Conservation (phyloP, 371 early-diverging fungal genomes). For the Gilbertella persicaria region DNA sequence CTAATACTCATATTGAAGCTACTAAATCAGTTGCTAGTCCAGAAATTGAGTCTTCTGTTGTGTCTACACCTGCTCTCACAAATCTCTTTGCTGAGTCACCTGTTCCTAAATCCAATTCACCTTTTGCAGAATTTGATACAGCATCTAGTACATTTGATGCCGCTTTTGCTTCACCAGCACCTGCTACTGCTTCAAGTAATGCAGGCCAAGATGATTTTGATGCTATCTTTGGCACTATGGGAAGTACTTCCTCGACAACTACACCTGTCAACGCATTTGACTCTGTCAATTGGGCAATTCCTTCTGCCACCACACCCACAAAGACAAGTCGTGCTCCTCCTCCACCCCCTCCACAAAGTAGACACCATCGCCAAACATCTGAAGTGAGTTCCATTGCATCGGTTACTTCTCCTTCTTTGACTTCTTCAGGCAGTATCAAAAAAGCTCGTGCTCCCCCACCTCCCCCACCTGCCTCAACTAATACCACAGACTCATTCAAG, state of each 20-base stretch:
- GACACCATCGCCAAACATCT: conserved; percentile 39
- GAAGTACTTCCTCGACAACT: conserved; percentile 2
- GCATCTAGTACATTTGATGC: conserved; percentile 4
- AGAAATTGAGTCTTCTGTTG: conserved; percentile 4
- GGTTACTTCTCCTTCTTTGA: conserved; percentile 22
- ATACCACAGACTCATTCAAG: not conserved
- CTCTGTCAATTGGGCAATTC: conserved; percentile 25
- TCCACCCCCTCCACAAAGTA: conserved; percentile 51
- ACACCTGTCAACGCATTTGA: conserved; percentile 21
- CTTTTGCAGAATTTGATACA: not conserved
- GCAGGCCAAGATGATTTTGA: conserved; percentile 37
- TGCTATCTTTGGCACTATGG: conserved; percentile 42
- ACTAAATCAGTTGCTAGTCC: not conserved
- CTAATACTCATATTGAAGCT: not conserved
- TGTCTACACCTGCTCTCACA: conserved; percentile 21
- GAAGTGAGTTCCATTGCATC: conserved; percentile 23
- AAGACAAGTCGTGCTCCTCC: conserved; percentile 31
- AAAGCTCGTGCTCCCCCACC: conserved; percentile 18
- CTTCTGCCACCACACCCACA: conserved; percentile 11
- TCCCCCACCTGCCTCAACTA: conserved; percentile 13
- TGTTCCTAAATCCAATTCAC: conserved; percentile 6
- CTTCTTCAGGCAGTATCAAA: conserved; percentile 10
- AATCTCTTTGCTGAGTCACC: conserved; percentile 18
- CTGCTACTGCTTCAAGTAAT: not conserved
- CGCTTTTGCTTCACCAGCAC: conserved; percentile 3